Conservation (phyloP, 345 rosid species). For the Lepidium didymum region DNA sequence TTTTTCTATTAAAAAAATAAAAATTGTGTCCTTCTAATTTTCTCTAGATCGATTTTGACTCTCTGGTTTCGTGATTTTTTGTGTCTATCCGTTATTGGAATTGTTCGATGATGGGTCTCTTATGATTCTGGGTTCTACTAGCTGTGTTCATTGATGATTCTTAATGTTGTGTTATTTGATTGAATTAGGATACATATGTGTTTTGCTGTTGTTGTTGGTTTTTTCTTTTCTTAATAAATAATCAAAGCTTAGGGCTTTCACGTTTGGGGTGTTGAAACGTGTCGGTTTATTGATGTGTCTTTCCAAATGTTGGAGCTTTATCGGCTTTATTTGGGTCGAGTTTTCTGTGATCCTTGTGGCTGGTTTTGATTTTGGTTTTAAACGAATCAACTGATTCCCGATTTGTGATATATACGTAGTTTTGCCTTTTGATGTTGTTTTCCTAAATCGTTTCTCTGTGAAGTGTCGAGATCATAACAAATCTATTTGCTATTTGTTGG, state of each 20-base stretch:
- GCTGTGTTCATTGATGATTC: neutral
- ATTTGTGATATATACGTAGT: neutral
- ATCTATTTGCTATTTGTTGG: neutral
- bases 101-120: conserved; percentile 8
- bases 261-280: conserved; percentile 25
- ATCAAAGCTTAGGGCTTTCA: neutral
- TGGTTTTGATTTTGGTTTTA: neutral
- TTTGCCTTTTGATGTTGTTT: neutral
- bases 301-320: neutral
- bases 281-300: conserved; percentile 18
- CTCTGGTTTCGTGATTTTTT: neutral
- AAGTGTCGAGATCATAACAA: neutral
- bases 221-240: neutral
- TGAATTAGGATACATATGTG: neutral
- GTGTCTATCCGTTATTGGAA: neutral
- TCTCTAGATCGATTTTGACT: neutral
- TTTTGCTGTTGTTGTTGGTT: neutral
- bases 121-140: conserved; percentile 3
- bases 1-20: neutral
- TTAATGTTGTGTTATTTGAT: conserved; percentile 1
- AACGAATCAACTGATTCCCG: neutral
- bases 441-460: neutral
- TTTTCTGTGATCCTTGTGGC: neutral
- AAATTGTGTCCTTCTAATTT: neutral
- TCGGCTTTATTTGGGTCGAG: conserved; percentile 8